Conservation (phyloP, 2,329 filamentous ascomycete species). For the Aspergillus aculeatinus region DNA sequence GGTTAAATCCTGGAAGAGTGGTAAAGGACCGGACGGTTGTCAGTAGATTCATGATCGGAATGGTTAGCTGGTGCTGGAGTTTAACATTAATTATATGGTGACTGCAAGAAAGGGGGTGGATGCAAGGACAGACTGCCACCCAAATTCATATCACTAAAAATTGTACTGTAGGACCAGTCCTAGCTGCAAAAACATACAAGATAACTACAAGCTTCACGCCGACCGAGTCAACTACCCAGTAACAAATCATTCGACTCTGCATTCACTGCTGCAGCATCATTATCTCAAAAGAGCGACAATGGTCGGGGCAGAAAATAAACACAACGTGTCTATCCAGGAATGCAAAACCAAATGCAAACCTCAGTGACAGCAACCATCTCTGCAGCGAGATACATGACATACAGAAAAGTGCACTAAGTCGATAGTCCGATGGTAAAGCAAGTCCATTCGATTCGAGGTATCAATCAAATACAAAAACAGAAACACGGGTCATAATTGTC, state of each 20-base stretch:
- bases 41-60: too few relatives aligned
- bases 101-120: too few relatives aligned
- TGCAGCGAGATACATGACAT: not conserved
- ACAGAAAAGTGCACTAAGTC: not conserved
- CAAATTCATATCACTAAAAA: not conserved
- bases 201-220: too few relatives aligned
- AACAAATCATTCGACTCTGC: not conserved
- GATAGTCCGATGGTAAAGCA: not conserved
- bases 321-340: not conserved
- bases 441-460: slow-evolving; percentile 1
- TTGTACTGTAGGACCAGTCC: not conserved
- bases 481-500: not conserved
- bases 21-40: too few relatives aligned
- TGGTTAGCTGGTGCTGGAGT: too few relatives aligned
- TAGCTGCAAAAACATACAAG: too few relatives aligned
- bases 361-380: not conserved
- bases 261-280: not conserved
- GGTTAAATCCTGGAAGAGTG: not conserved
- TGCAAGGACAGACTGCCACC: not conserved
- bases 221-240: not conserved
- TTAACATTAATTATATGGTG: too few relatives aligned
- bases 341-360: not conserved
- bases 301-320: not conserved
- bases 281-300: not conserved
- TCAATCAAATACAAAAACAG: not conserved